Percentiles rank a stretch among this genome's conserved stretches.
These are phyloP conservation scores for Nitzschia sp. DNA, from an alignment of 108 stramenopile species.

Conservation along the genomic window DNA sequence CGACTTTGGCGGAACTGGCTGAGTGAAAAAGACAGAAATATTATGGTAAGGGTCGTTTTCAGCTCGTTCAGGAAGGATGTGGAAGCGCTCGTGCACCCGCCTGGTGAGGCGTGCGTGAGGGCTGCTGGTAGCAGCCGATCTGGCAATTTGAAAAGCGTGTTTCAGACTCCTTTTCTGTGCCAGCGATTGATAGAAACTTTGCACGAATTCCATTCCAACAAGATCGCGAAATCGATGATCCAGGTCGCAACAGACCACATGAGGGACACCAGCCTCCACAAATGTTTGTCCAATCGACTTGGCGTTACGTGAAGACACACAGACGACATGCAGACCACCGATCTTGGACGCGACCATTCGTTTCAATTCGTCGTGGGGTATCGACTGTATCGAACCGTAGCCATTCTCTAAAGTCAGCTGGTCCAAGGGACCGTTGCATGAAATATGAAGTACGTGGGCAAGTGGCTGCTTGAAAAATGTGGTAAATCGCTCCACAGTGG, in stretches of 20 bases:
- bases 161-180: conserved; percentile 48
- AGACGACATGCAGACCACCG: conserved; percentile 56
- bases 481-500: conserved; percentile 48
- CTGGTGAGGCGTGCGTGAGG: conserved; percentile 35
- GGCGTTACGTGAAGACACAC: conserved; percentile 81
- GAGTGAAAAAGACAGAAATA: conserved; percentile 27
- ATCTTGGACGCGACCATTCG: conserved; percentile 17
- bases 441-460: conserved; percentile 45
- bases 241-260: conserved; percentile 76
- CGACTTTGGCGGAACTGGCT: not conserved
- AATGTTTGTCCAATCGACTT: conserved; percentile 64
- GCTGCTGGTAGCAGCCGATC: conserved; percentile 38
- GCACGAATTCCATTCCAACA: conserved; percentile 62
- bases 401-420: conserved; percentile 62
- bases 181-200: conserved; percentile 60
- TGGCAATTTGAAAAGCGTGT: conserved; percentile 69
- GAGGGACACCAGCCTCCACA: conserved; percentile 79
- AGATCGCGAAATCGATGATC: conserved; percentile 57
- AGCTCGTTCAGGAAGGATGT: conserved; percentile 45
- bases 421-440: conserved; percentile 53
- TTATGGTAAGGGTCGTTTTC: conserved; percentile 24
- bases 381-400: conserved; percentile 42
- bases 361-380: conserved; percentile 34
- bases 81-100: conserved; percentile 45
- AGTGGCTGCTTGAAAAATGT: conserved; percentile 25